Conservation (phyloP, 2,329 filamentous ascomycete species). For the Colletotrichum agaves region DNA sequence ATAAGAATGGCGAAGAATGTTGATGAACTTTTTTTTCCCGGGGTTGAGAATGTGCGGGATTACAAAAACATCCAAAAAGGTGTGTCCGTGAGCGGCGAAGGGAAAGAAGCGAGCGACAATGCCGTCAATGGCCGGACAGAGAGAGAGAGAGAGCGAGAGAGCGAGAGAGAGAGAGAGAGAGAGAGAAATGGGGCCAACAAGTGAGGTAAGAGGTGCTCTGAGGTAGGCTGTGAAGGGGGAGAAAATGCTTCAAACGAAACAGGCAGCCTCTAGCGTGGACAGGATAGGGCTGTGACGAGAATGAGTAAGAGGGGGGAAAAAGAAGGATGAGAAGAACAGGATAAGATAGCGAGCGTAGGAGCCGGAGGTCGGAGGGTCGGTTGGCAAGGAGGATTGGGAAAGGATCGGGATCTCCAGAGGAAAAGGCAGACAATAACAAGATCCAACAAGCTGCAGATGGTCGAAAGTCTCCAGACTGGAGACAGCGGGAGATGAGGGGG, state of each 20-base stretch:
- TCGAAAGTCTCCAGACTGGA: neutral
- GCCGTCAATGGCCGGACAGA: slow-evolving; percentile 11
- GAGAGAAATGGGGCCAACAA: too few species aligned
- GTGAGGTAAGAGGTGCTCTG: neutral
- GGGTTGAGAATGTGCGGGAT: neutral
- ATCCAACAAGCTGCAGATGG: too few species aligned
- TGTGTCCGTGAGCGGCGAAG: slow-evolving; percentile 18
- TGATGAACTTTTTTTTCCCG: slow-evolving; percentile 4
- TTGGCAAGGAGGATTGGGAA: neutral
- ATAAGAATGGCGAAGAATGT: slow-evolving; percentile 14
- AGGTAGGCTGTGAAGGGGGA: slow-evolving; percentile 3
- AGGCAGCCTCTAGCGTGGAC: slow-evolving; percentile 21
- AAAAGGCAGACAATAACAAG: neutral
- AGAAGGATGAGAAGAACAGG: slow-evolving; percentile 1
- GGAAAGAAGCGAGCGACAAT: slow-evolving; percentile 13
- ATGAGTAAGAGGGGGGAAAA: neutral
- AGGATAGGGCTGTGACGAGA: slow-evolving; percentile 11
- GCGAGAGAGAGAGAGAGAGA: slow-evolving; percentile 1
- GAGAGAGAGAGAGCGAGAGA: too few species aligned
- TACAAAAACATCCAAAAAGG: slow-evolving; percentile 4
- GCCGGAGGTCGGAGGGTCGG: neutral
- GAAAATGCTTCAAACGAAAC: slow-evolving; percentile 7
- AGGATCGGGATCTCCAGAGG: neutral
- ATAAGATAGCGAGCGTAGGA: slow-evolving; percentile 13
- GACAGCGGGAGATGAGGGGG: slow-evolving; percentile 31